phyloP scores from a whole-genome alignment of 306 rosid species.

The Pyrus pyrifolia region DNA sequence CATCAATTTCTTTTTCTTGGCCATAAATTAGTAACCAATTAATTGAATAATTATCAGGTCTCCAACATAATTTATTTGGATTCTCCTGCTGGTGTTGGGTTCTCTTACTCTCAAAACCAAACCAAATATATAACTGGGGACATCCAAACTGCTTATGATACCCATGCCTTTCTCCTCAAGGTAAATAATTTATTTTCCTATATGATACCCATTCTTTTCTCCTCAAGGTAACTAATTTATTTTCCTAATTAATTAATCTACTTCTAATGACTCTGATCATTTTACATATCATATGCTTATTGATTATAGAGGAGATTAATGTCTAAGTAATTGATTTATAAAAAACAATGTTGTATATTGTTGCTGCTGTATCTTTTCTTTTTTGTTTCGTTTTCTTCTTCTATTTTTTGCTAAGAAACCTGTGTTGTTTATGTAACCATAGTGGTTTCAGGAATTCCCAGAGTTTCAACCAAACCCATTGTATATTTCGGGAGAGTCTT shows the following conservation, averaged over 20 bases:
- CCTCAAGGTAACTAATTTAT: conserved; percentile 18
- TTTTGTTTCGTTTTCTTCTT: no score
- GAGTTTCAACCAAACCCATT: conserved; percentile 65
- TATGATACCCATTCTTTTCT: conserved; percentile 39
- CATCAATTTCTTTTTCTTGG: not conserved
- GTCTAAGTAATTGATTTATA: no score
- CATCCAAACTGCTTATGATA: conserved; percentile 36
- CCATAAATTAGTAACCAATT: not conserved
- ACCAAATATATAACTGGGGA: conserved; percentile 37
- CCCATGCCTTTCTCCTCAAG: conserved; percentile 39
- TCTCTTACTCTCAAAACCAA: conserved; percentile 31
- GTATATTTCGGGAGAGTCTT: conserved; percentile 73
- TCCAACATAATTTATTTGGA: conserved; percentile 49
- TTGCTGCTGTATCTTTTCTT: not conserved
- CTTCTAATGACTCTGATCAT: not conserved
- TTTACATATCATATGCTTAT: not conserved
- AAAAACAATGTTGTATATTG: no score
- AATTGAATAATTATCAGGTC: conserved; percentile 22
- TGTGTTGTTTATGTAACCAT: not conserved
- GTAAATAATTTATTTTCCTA: not conserved
- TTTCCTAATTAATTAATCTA: no score
- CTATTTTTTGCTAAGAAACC: not conserved
- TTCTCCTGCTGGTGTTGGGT: conserved; percentile 50
- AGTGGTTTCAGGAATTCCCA: conserved; percentile 71
- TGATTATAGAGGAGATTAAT: not conserved